These are phyloP conservation scores for Nannochloropsis salina DNA, from an alignment of 108 stramenopile genomes.

Conservation along the genomic window DNA sequence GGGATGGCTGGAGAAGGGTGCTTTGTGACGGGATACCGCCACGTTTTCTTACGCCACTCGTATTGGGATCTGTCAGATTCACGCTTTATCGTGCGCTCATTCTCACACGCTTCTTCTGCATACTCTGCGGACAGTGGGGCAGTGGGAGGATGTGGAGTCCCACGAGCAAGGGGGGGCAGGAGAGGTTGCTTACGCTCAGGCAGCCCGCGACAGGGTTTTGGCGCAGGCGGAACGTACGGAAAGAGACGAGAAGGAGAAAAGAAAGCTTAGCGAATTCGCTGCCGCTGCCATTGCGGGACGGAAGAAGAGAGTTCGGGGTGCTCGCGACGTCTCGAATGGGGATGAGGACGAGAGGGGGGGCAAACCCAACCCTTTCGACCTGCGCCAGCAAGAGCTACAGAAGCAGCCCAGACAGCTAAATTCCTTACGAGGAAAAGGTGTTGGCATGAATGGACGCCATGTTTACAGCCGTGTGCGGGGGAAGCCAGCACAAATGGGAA, in stretches of 20 bases:
- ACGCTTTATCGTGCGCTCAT: not conserved
- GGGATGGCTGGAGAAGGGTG: not conserved
- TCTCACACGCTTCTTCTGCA: not conserved
- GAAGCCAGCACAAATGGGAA: no score
- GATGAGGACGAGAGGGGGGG: not conserved
- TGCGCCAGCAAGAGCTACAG: not conserved
- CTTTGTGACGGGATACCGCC: no score
- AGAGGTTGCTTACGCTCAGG: not conserved
- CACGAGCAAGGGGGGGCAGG: not conserved
- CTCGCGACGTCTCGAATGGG: not conserved
- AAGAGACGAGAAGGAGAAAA: not conserved
- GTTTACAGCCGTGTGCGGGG: no score
- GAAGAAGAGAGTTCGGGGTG: not conserved
- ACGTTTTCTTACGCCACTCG: no score
- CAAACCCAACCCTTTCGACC: not conserved
- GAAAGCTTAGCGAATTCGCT: not conserved
- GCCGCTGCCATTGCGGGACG: not conserved
- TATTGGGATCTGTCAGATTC: no score
- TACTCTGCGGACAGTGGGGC: not conserved
- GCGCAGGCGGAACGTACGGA: not conserved
- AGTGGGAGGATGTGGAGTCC: not conserved
- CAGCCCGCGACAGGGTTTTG: not conserved
- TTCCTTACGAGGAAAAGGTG: no score
- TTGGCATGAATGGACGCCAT: no score
- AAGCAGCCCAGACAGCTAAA: not conserved